Evolutionary conservation across 139 green algal genomes (phyloP).

Genomic region (Chlorella sp.): DNA sequence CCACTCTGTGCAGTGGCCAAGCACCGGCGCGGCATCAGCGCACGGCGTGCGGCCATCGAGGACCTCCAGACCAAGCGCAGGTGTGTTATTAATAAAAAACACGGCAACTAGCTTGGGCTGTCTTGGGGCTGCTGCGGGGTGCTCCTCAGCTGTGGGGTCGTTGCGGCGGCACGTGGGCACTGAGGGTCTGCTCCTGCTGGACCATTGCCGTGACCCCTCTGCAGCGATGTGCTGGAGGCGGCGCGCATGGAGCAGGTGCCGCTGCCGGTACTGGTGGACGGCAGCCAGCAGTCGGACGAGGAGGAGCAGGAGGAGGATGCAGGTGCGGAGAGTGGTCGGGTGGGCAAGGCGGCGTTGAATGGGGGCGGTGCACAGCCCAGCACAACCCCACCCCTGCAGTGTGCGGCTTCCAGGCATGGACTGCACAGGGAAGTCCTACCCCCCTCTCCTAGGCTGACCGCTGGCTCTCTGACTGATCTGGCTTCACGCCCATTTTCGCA

Average conservation of each 20-base stretch:
- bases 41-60: slow-evolving; percentile 41
- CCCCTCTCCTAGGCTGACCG: too few relatives aligned
- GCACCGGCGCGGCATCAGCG: slow-evolving; percentile 42
- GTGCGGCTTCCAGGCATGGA: too few relatives aligned
- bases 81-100: too few relatives aligned
- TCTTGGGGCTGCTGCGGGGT: too few relatives aligned
- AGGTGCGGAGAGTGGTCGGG: not conserved
- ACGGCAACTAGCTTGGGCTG: too few relatives aligned
- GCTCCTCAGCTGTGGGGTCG: too few relatives aligned
- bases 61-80: slow-evolving; percentile 6
- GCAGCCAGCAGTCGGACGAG: slow-evolving; percentile 1
- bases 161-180: too few relatives aligned
- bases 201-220: too few relatives aligned
- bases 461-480: not conserved
- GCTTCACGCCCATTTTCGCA: not conserved
- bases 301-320: slow-evolving; percentile 23
- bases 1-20: slow-evolving; percentile 32
- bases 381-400: too few relatives aligned
- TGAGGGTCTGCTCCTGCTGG: too few relatives aligned
- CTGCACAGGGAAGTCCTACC: too few relatives aligned
- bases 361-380: too few relatives aligned
- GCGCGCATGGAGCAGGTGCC: slow-evolving; percentile 54
- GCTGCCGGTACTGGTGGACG: slow-evolving; percentile 10
- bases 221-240: slow-evolving; percentile 44
- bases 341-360: not conserved